Base-by-base conservation (phyloP, 805 yeast species). In the Kuraishia piskuri region DNA sequence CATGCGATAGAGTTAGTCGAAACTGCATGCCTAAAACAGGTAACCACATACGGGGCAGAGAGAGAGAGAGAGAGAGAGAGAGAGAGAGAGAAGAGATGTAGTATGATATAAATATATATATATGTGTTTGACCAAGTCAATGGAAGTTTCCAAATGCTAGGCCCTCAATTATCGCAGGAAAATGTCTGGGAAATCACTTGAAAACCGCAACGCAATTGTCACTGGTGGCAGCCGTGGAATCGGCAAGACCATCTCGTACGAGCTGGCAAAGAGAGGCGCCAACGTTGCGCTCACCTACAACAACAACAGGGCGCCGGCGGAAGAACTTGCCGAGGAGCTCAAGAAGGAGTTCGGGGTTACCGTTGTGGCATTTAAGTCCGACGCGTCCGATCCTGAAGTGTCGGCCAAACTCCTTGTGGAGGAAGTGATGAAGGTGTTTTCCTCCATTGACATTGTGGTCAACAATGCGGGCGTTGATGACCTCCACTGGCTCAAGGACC, bases 211-310 rank as follows among this genome's bases (percentile, higher is more conserved):
- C 44, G 59, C 59, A 17, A 57, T 57, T 45, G 56, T 56, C 21
- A 48, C 66, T 54, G 48, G 65, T 48, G 54, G 59, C 22, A 50
- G 56, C n/a, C 37, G 61, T n/a, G 62, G 62, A 20, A 57, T 59
- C 48, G 62, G 62, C 10, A 51, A 48, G 22, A 59, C 53, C 24
- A 58, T 56, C 22, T 59, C 59, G 14, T 46, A 49, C 2, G 57
- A 53, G 40, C 51, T 59, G 5, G 62, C 61, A 8, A 48, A 22
- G 46, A 54, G 54, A 26, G 58, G 58, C 20, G 57, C 59, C 26
- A 59, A 57, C 53, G 57, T 58, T 14, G 59, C 55, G 31, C 52
- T 58, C n/a, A 57, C 56, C 36, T 51, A 54, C 21, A 52, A 54
- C 40, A 51, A 54, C 23, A 40, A 49, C 10, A 46, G 26, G 20